Evolutionary conservation across 1,284 basidiomycete genomes (phyloP).

Genomic region (Naganishia sp.): DNA sequence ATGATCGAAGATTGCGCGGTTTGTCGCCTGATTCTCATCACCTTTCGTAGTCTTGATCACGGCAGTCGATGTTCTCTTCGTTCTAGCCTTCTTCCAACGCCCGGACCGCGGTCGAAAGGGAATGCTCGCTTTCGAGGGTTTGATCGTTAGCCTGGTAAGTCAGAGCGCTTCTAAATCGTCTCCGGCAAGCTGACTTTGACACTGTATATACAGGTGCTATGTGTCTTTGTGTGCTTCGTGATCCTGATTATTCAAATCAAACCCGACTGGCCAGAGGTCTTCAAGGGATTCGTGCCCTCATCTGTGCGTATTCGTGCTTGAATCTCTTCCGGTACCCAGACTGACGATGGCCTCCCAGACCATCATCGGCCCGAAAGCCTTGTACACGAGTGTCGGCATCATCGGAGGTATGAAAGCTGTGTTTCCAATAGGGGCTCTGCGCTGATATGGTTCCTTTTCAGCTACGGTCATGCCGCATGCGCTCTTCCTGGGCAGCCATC

Average conservation of each 20-base stretch:
- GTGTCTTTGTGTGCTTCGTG: conserved; percentile 78
- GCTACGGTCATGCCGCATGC: conserved; percentile 87
- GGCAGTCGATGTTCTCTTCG: conserved; percentile 74
- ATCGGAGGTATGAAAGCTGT: conserved; percentile 49
- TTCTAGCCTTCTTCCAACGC: conserved; percentile 50
- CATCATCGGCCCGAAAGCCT: conserved; percentile 54
- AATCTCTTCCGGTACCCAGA: not conserved
- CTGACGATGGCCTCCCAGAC: conserved; percentile 36
- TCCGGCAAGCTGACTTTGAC: not conserved
- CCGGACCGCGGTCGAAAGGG: conserved; percentile 44
- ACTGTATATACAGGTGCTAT: conserved; percentile 62
- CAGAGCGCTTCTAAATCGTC: conserved; percentile 6
- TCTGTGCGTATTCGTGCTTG: conserved; percentile 51
- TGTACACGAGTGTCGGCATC: conserved; percentile 73
- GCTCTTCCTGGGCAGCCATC: conserved; percentile 81
- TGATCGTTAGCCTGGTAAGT: conserved; percentile 64
- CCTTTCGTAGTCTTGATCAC: conserved; percentile 68
- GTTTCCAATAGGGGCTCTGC: too few relatives aligned
- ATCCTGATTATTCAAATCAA: conserved; percentile 73
- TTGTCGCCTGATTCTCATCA: not conserved
- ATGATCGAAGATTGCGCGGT: not conserved
- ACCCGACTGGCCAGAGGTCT: conserved; percentile 75
- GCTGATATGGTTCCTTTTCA: conserved; percentile 40
- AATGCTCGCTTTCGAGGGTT: conserved; percentile 68
- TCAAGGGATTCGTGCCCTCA: conserved; percentile 82